phyloP scores from a whole-genome alignment of 2,329 filamentous ascomycete species.

The Aschersonia sp. region DNA sequence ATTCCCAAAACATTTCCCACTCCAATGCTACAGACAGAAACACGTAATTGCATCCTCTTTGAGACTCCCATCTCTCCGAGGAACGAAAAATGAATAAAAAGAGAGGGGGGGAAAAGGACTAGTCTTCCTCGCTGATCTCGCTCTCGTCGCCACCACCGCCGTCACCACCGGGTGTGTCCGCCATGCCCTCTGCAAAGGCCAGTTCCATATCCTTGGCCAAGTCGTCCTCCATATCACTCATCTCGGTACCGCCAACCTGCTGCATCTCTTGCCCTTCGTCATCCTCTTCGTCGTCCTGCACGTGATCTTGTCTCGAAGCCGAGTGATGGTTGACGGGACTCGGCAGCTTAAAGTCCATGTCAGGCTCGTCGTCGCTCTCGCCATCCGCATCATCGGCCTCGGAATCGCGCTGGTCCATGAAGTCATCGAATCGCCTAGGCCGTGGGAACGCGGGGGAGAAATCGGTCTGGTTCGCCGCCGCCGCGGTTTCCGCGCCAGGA shows the following conservation, averaged over 20 bases:
- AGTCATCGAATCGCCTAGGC: slow-evolving; percentile 37
- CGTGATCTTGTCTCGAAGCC: slow-evolving; percentile 13
- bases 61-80: too few species aligned
- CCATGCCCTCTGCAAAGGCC: slow-evolving; percentile 31
- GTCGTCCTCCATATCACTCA: slow-evolving; percentile 19
- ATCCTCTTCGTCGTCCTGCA: slow-evolving; percentile 12
- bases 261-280: slow-evolving; percentile 14
- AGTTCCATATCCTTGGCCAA: slow-evolving; percentile 39
- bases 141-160: slow-evolving; percentile 32
- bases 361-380: slow-evolving; percentile 32
- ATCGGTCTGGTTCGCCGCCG: slow-evolving; percentile 18
- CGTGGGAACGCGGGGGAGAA: slow-evolving; percentile 35
- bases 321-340: slow-evolving; percentile 32
- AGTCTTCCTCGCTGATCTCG: slow-evolving; percentile 54
- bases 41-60: too few species aligned
- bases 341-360: slow-evolving; percentile 35
- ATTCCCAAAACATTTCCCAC: too few species aligned
- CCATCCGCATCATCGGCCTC: slow-evolving; percentile 30
- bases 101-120: background rate
- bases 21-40: too few species aligned
- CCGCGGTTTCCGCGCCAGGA: slow-evolving; percentile 29
- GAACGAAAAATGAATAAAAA: background rate
- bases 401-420: slow-evolving; percentile 30
- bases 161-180: slow-evolving; percentile 25
- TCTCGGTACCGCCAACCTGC: slow-evolving; percentile 8